A percentile compares a stretch with the other conserved stretches of the same genome.
Conservation (phyloP, 495 filamentous ascomycete species). For the Aspergillus campestris region DNA sequence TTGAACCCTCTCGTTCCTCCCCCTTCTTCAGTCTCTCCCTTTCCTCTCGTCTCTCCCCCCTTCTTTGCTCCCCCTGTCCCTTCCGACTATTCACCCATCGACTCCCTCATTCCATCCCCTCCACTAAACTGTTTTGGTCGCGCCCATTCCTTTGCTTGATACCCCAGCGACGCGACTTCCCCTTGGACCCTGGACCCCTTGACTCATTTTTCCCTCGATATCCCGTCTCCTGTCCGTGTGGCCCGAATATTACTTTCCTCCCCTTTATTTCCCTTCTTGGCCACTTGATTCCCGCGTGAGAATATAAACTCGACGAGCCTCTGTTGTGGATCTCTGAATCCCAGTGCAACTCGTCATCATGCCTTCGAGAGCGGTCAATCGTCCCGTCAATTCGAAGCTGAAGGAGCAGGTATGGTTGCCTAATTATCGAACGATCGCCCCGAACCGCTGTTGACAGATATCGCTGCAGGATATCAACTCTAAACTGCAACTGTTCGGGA, state of each 20-base stretch:
- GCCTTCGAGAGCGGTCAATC: conserved; percentile 48
- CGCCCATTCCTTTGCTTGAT: conserved; percentile 15
- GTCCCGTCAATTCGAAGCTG: conserved; percentile 53
- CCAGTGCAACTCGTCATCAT: conserved; percentile 21
- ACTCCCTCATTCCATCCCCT: conserved; percentile 3
- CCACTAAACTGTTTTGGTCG: conserved; percentile 1
- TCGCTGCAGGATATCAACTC: conserved; percentile 62
- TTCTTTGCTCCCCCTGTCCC: background rate
- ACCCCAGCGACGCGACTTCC: conserved; percentile 17
- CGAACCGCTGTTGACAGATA: too few relatives aligned
- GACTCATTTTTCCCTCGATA: conserved; percentile 3
- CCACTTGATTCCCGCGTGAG: background rate
- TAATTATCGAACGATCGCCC: too few relatives aligned
- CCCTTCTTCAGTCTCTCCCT: background rate
- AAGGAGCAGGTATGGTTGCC: conserved; percentile 37
- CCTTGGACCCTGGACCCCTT: background rate
- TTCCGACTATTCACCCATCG: background rate
- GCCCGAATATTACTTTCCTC: background rate
- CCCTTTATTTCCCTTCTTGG: background rate
- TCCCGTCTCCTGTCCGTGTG: conserved; percentile 11
- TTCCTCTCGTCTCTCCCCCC: conserved; percentile 4
- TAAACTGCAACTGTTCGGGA: conserved; percentile 94
- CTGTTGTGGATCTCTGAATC: too few relatives aligned
- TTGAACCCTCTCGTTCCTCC: too few relatives aligned
- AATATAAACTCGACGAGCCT: too few relatives aligned